Evolutionary conservation across 495 filamentous ascomycete species (phyloP), one percentile per base, ranked within the genome.

Genomic region (Delitschia confertaspora): DNA sequence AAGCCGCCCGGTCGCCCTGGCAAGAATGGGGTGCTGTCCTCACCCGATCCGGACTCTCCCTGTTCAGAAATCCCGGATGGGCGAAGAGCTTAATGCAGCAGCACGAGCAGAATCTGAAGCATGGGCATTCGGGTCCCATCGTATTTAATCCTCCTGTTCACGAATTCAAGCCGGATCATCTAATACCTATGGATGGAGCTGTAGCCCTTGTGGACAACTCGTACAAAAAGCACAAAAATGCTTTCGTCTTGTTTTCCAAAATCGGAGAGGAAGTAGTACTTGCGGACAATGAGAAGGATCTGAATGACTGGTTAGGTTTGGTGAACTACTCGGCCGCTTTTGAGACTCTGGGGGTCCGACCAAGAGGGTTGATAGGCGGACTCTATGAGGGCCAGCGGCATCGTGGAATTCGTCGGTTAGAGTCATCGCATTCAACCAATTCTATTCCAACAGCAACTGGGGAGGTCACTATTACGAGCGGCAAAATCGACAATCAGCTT

Each of bases 1-100:
- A 95, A 70, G 87, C 87, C 61, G 82, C 87, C 0, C 74, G 93
- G 24, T 95, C 88, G 1, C 93, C 91, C 1, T 99, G 91, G 91
- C 87, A 94, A 53, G 91, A 96, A 67, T 99, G 91, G 91, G 91
- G 91, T 33, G 89, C 88, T 23, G 77, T 99, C 33, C 71, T 99
- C 16, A 99, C 91, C 4, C 82, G 88, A 19, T 89, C 91, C 10
- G 89, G 95, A 55, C 73, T 99, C 31, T 96, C 93, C 63, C 88
- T 99, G 65, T 99, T 99, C 66, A 77, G 83, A 42, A 95, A 96
- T 56, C 78, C 85, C 14, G 67, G 72, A 8, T 96, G 91, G 91
- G 76, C 93, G n/a, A 94, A 91, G 58, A 79, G 70, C 41, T 63
- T 99, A 43, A 84, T 95, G 67, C 74, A 82, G 44, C 91, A 99